Evolutionary conservation across 1,284 basidiomycete genomes (phyloP), one percentile per base, ranked within the genome.

Genomic region (Cystobasidiaceae sp.): DNA sequence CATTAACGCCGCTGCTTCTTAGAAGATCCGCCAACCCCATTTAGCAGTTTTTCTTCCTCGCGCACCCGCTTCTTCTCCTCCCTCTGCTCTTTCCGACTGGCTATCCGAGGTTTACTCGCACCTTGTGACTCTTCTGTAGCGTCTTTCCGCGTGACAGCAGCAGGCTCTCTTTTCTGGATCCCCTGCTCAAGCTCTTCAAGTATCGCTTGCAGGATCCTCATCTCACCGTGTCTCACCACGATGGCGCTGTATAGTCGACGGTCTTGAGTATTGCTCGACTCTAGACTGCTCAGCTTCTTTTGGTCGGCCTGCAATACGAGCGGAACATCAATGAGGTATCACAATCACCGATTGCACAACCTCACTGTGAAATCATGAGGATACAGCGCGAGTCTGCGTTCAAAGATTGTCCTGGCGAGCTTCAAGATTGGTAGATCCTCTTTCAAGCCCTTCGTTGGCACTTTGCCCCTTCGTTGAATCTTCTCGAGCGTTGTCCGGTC

Each of bases 221-320:
- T 91, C 77, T 93, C 90, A 6, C 89, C 89, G 25, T 89, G 73
- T 39, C 90, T 81, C 3, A 93, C 88, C 43, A 88, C 79, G 8
- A 87, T 72, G 0, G 90, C 89, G 66, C 86, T 80, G 65, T 80
- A 79, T 71, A 80, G 82, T 66, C 85, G 85, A 21, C 77, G 63
- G n/a, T n/a, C n/a, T n/a, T n/a, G n/a, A n/a, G n/a, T n/a, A n/a
- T n/a, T n/a, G n/a, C n/a, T n/a, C n/a, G n/a, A n/a, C n/a, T n/a
- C n/a, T n/a, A n/a, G n/a, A n/a, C n/a, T n/a, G n/a, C n/a, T n/a
- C 15, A 82, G 75, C 1, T 86, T 75, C 6, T 73, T 70, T 60
- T 81, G 80, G 67, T 88, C 84, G 65, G 86, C 85, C 77, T 86
- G 69, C 15, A 49, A 11, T 0, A 17, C 15, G 1, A 60, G 57